These are phyloP conservation scores for Magnaporthiopsis rhizophila DNA, from an alignment of 2,329 filamentous ascomycete species.

Conservation along the genomic window DNA sequence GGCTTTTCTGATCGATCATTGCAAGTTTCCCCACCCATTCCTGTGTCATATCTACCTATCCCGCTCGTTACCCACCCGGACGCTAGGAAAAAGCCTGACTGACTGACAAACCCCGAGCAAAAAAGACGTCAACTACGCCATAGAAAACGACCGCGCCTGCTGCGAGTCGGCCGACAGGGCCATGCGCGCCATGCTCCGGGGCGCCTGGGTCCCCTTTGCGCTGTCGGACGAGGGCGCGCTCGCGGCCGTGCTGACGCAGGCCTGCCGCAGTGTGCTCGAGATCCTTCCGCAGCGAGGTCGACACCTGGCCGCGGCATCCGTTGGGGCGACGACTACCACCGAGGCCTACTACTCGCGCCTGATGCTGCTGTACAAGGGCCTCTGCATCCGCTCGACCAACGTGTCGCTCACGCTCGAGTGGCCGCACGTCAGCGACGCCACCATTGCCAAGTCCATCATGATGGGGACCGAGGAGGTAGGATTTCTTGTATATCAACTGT, in stretches of 20 bases:
- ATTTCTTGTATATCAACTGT: too few relatives aligned
- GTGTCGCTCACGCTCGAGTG: background rate
- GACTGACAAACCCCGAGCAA: too few relatives aligned
- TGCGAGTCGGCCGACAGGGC: background rate
- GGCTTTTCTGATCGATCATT: background rate
- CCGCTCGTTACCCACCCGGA: too few relatives aligned
- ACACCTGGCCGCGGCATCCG: too few relatives aligned
- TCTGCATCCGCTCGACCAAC: background rate
- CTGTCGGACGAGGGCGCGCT: background rate
- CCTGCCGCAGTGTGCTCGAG: background rate
- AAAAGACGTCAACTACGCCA: background rate
- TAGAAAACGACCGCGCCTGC: background rate
- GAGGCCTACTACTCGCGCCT: background rate
- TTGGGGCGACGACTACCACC: too few relatives aligned
- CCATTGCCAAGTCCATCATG: background rate
- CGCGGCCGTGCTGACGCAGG: background rate
- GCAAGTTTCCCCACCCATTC: background rate
- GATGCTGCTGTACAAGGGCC: background rate
- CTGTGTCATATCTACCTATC: background rate
- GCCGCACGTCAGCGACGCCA: background rate
- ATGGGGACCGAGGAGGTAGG: background rate
- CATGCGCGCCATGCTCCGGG: background rate
- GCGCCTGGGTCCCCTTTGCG: background rate
- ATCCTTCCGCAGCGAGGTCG: too few relatives aligned
- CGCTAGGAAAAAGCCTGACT: too few relatives aligned